phyloP scores from a whole-genome alignment of 2,329 filamentous ascomycete species.

The Incumbomyces lentus region DNA sequence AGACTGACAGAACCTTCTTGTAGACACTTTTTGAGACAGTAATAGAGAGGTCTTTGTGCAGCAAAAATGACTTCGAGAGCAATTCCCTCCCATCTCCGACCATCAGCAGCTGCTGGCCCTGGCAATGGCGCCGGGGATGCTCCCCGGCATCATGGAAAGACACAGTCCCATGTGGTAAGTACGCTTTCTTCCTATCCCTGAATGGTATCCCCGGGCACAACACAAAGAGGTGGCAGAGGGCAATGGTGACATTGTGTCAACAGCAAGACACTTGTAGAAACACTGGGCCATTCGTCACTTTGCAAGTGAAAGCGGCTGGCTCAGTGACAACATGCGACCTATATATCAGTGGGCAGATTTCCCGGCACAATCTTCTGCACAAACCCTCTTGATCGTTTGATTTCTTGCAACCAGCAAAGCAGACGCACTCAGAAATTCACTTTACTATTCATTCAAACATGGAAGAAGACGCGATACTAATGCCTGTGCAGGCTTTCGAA shows the following conservation, averaged over 20 bases:
- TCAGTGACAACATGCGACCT: no score
- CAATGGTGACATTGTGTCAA: no score
- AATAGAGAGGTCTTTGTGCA: no score
- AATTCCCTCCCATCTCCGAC: conserved; percentile 69
- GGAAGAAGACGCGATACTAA: conserved; percentile 11
- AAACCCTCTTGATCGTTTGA: no score
- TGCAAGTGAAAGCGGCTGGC: no score
- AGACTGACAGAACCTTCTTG: background rate
- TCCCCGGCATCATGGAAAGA: conserved; percentile 45
- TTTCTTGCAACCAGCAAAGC: no score
- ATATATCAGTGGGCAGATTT: no score
- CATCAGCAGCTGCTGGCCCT: conserved; percentile 41
- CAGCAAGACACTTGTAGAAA: no score
- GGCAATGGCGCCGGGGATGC: conserved; percentile 22
- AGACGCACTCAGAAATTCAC: no score
- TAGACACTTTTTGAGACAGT: background rate
- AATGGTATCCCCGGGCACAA: background rate
- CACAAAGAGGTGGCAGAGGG: background rate
- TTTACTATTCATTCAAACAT: background rate
- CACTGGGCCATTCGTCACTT: no score
- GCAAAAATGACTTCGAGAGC: conserved; percentile 64
- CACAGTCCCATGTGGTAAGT: conserved; percentile 47
- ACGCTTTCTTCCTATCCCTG: background rate
- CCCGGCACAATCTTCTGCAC: no score
- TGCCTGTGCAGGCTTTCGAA: conserved; percentile 70